Evolutionary conservation across 306 rosid genomes (phyloP).

Genomic region (Sophora flavescens): DNA sequence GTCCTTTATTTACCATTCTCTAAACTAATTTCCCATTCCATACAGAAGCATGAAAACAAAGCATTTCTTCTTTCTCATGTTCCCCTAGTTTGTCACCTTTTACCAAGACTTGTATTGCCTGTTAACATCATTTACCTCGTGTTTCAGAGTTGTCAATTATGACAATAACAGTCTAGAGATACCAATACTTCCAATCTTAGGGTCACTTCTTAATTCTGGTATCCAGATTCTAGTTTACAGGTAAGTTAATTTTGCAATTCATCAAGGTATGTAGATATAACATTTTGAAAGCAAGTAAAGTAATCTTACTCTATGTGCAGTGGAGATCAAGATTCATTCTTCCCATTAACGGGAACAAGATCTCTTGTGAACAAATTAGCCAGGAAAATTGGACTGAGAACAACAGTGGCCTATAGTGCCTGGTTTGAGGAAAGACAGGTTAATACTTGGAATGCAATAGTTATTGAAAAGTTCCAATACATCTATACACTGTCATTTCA

Average conservation of each 20-base stretch:
- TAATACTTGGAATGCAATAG: background rate
- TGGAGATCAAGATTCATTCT: slow-evolving; percentile 56
- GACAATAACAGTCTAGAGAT: slow-evolving; percentile 35
- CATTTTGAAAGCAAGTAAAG: background rate
- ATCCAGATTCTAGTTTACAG: slow-evolving; percentile 57
- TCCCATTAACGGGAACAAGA: slow-evolving; percentile 50
- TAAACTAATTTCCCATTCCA: background rate
- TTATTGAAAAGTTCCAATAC: no score
- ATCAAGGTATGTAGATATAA: background rate
- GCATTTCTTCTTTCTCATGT: background rate
- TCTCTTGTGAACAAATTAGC: slow-evolving; percentile 44
- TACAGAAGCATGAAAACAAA: background rate
- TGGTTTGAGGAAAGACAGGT: slow-evolving; percentile 70
- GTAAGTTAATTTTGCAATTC: slow-evolving; percentile 2
- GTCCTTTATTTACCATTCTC: background rate
- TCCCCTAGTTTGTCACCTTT: background rate
- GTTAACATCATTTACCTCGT: background rate
- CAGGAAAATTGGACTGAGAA: slow-evolving; percentile 45
- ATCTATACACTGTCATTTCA: background rate
- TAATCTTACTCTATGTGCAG: slow-evolving; percentile 30
- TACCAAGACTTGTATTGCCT: background rate
- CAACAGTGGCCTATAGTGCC: slow-evolving; percentile 50
- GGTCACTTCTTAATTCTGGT: slow-evolving; percentile 44
- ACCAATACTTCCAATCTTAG: slow-evolving; percentile 47
- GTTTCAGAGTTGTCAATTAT: slow-evolving; percentile 42